Base-by-base conservation (phyloP, 2,329 filamentous ascomycete genomes). In the Xylariaceae sp. region DNA sequence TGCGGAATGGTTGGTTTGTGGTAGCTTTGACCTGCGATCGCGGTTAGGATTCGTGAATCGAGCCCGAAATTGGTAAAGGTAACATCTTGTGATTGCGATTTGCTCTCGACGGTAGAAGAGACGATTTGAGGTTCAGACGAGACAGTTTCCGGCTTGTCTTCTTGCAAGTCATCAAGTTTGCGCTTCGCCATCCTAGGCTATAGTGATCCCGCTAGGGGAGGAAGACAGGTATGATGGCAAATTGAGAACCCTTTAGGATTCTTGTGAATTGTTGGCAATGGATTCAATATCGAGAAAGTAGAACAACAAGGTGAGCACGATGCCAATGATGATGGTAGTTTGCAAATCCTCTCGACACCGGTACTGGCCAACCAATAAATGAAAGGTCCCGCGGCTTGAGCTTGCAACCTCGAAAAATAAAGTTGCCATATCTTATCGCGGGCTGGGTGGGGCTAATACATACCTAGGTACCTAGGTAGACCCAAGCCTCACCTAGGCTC, bases 1-100 rank as follows among this genome's bases (percentile, higher is more conserved):
- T 99, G 95, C 1, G 98, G 90, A 11, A 88, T 83, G n/a, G 95
- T 98, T 12, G 95, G 95, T 56, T 87, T 87, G 61, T 88, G 82
- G 78, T 93, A 98, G 74, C 89, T 88, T 74, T 95, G 89, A 71
- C 90, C 88, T 43, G 89, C 88, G 65, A 98, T 84, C 52, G 90
- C 92, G 78, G 96, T 91, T 29, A 97, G 81, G 26, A 99, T 80
- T 64, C 95, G 87, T 8, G 92, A 78, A 71, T 99, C 95, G 60
- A 99, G 86, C 61, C 87, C 87, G 60, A 98, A 83, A 54, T 86
- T 83, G 63, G 88, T 82, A 71, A 98, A 99, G 3, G 86, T 86
- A 49, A 77, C 71, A 17, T 80, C 75, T 40, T 52, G 31, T 14
- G 50, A 50, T 11, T 47, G 44, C 37, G 59, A 11, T 51, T 58